These are phyloP conservation scores for Verticillium albo-atrum DNA, from an alignment of 2,329 filamentous ascomycete species.

Conservation along the genomic window DNA sequence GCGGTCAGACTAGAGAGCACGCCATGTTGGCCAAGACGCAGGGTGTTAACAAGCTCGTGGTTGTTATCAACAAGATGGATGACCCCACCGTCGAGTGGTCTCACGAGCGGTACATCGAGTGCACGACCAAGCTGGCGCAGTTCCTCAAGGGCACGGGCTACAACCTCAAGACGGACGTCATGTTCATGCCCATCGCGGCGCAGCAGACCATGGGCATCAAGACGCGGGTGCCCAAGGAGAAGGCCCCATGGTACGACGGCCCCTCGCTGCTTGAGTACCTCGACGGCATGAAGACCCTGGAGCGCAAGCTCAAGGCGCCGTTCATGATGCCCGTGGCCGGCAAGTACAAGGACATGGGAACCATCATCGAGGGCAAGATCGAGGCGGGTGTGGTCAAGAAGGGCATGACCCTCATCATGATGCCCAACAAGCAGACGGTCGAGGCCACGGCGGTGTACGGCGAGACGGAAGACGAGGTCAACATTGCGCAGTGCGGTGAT, in stretches of 20 bases:
- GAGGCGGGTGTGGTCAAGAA: conserved; percentile 94
- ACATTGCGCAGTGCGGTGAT: conserved; percentile 81
- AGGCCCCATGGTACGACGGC: conserved; percentile 80
- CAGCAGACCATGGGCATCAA: conserved; percentile 86
- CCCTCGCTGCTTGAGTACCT: conserved; percentile 93
- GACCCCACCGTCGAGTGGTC: conserved; percentile 96
- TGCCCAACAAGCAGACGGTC: conserved; percentile 85
- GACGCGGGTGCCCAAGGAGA: conserved; percentile 70
- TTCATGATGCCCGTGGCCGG: conserved; percentile 99
- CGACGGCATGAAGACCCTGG: conserved; percentile 86
- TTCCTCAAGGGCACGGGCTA: conserved; percentile 93
- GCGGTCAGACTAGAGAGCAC: conserved; percentile 95
- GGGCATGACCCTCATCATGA: conserved; percentile 80
- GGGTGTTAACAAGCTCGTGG: conserved; percentile 92
- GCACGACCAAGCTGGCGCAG: conserved; percentile 77
- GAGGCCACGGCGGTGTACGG: conserved; percentile 84
- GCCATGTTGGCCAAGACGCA: conserved; percentile 97
- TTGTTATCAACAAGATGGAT: conserved; percentile 99
- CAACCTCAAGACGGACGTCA: conserved; percentile 88
- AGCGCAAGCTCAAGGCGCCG: conserved; percentile 93
- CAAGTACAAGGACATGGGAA: conserved; percentile 97
- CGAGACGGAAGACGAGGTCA: conserved; percentile 91
- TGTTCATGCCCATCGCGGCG: conserved; percentile 94
- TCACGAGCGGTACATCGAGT: conserved; percentile 88
- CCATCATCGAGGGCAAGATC: conserved; percentile 95